Percentiles rank a stretch among this genome's conserved stretches.
Conservation (phyloP, 2,329 filamentous ascomycete genomes). For the Venturia nashicola region DNA sequence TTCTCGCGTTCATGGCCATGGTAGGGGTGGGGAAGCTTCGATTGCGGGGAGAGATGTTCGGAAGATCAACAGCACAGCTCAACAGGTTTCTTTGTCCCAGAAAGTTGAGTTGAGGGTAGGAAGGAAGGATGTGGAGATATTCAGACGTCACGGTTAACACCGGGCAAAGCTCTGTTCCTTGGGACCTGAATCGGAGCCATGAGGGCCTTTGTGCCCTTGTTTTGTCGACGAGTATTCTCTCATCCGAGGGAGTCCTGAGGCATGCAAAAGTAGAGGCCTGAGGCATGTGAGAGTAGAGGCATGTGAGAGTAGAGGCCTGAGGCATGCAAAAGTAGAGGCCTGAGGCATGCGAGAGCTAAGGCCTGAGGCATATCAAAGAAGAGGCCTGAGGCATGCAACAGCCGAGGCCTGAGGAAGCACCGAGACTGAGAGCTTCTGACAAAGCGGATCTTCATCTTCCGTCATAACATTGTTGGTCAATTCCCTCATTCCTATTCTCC, state of each 20-base stretch:
- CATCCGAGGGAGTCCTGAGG: background rate
- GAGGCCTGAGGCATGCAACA: too few species aligned
- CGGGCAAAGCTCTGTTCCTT: background rate
- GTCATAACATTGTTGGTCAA: background rate
- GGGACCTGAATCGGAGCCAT: background rate
- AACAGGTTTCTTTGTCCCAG: background rate
- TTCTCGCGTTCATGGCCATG: constrained; percentile 55
- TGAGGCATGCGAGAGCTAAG: too few species aligned
- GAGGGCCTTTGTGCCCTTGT: background rate
- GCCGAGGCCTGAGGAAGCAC: too few species aligned
- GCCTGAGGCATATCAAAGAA: too few species aligned
- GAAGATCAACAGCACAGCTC: background rate
- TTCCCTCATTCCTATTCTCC: background rate
- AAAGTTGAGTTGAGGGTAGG: background rate
- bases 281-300: too few species aligned
- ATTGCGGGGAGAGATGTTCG: background rate
- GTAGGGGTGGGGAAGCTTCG: constrained; percentile 9
- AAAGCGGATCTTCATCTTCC: background rate
- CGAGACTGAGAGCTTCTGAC: background rate
- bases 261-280: background rate
- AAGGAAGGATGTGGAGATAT: background rate
- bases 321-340: too few species aligned
- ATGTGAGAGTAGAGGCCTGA: too few species aligned
- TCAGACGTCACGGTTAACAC: background rate
- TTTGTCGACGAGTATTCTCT: background rate